Evolutionary conservation across 1,139 yeast genomes (phyloP).

Genomic region (Sugiyamaella castrensis): DNA sequence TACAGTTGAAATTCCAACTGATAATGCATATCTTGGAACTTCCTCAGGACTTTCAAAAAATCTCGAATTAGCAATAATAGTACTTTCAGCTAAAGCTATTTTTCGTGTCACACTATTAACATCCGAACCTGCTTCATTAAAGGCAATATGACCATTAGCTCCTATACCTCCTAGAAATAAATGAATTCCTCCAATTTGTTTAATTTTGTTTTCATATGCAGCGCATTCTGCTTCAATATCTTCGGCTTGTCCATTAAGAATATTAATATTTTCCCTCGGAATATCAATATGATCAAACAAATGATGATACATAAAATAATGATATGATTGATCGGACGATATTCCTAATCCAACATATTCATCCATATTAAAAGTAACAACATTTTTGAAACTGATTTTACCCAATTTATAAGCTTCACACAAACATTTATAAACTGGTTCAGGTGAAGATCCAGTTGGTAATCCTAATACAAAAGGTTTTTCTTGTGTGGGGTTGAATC

Average conservation of each 20-base stretch:
- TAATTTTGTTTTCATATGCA: constrained; percentile 51
- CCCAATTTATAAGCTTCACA: constrained; percentile 49
- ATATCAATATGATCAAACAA: constrained; percentile 60
- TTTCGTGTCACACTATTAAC: constrained; percentile 49
- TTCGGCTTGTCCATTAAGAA: constrained; percentile 52
- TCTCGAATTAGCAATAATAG: constrained; percentile 56
- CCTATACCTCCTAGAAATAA: constrained; percentile 63
- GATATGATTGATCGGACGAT: constrained; percentile 52
- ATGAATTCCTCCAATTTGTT: constrained; percentile 51
- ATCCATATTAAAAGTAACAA: constrained; percentile 63
- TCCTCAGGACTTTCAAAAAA: constrained; percentile 48
- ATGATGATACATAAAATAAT: constrained; percentile 58
- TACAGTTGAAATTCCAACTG: constrained; percentile 63
- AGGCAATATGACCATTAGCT: constrained; percentile 64
- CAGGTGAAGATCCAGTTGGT: constrained; percentile 68
- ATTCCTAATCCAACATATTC: constrained; percentile 55
- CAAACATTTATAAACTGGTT: constrained; percentile 51
- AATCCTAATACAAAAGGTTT: constrained; percentile 59
- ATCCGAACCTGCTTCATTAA: constrained; percentile 57
- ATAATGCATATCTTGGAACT: constrained; percentile 55
- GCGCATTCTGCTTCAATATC: constrained; percentile 50
- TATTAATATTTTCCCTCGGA: constrained; percentile 53
- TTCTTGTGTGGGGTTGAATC: constrained; percentile 46
- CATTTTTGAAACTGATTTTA: constrained; percentile 50
- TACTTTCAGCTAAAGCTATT: constrained; percentile 50